These are phyloP conservation scores for Kluyveromyces aestuarii DNA, from an alignment of 805 yeast genomes.

Conservation along the genomic window DNA sequence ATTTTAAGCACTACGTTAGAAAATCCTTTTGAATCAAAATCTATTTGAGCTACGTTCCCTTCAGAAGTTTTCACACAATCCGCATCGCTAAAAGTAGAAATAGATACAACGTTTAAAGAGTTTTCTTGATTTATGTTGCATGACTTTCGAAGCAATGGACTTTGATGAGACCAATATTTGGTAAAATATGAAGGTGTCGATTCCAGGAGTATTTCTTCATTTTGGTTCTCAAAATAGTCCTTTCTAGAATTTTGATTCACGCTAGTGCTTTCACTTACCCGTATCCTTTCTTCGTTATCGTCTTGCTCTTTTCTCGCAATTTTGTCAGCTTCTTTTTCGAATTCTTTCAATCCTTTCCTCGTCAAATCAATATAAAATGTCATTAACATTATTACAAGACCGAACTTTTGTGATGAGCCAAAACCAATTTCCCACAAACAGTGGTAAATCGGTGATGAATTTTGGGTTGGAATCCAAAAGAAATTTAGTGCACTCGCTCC, in stretches of 20 bases:
- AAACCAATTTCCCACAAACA: slow-evolving; percentile 1
- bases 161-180: background rate
- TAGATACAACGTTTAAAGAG: background rate
- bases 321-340: background rate
- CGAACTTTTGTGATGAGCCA: slow-evolving; percentile 1
- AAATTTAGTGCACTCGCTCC: background rate
- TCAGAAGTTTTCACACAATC: background rate
- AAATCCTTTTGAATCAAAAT: background rate
- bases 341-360: background rate
- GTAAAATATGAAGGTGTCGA: background rate
- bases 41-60: background rate
- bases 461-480: background rate
- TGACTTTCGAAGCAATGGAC: slow-evolving; percentile 2
- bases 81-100: background rate
- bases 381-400: background rate
- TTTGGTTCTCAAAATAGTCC: background rate
- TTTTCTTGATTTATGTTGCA: background rate
- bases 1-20: background rate
- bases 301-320: background rate
- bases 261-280: background rate
- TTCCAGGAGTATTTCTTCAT: slow-evolving; percentile 1
- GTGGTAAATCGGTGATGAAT: slow-evolving; percentile 1
- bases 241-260: background rate
- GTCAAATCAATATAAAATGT: background rate
- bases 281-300: background rate